Evolutionary conservation across 768 basidiomycete species (phyloP), one percentile per base, ranked within the genome.

Genomic region (Podaxis carcinomalis): DNA sequence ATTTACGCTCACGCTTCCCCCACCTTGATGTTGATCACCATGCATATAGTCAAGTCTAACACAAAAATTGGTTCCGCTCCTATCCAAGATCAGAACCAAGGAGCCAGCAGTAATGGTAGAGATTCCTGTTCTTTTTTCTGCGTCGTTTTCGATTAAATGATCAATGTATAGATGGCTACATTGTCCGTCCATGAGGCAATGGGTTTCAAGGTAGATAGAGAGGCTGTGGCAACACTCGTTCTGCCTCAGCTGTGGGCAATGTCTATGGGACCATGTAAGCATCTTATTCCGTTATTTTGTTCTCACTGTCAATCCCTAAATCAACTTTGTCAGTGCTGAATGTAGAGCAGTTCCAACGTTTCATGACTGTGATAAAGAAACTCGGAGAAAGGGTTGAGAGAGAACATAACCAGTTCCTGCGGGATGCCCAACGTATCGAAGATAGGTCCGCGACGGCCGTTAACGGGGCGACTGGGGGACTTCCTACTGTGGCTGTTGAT

Each of bases 241-340:
- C 77, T 96, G 11, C 93, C 93, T 7, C 93, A 96, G 78, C 75
- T 95, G 27, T 99, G 97, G 97, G 80, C 89, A 2, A 98, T 99
- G 95, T 95, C 92, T 2, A 96, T 98, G 78, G 95, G 94, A 25
- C 95, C 95, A 57, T 71, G 93, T 93, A 69, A 68, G 90, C 5
- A 9, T 62, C 46, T 4, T 46, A 13, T 46, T 23, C 13, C 44
- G 28, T 21, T 21, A 37, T 51, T 6, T 47, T 19, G 14, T 35
- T 32, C 25, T 28, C 5, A 9, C 40, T 9, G 32, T 55, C 28
- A 37, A 11, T 27, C 4, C 14, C 52, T 19, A 53, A 49, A 16
- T 2, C 52, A 57, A 46, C 32, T 32, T n/a, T 36, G 7, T 19
- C 64, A 91, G 90, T 93, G 37, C 68, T 93, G n/a, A 93, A 82